Evolutionary conservation across 345 rosid species (phyloP), one percentile per base, ranked within the genome.

Genomic region (Ceriops tagal): DNA sequence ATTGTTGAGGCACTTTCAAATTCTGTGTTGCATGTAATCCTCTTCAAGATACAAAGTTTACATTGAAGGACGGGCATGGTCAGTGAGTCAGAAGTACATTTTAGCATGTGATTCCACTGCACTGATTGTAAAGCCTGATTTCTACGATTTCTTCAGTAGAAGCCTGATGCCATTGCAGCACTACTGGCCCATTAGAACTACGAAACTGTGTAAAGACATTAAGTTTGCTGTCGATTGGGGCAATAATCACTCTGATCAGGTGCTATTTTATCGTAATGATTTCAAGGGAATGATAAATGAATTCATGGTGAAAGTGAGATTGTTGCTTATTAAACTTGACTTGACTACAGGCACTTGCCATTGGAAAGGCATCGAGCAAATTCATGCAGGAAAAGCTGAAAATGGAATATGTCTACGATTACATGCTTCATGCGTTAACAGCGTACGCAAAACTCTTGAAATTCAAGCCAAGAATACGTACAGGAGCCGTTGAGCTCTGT

Each of bases 211-310:
- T 76, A 71, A 75, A 28, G 81, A 86, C 47, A 83, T 89, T 5
- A 88, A 87, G 70, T 79, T 78, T 64, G 93, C 96, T 0, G 97
- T 92, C 4, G 85, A 88, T 53, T 92, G 93, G 97, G 97, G 93
- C 64, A 89, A 88, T 66, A 69, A 27, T 49, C 81, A 82, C 71
- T 51, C 81, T 1, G 32, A 68, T 4, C 52, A 80, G 81, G 87
- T 76, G 31, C 28, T 6, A 43, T 43, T 43, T 13, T 43, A 15
- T 13, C 0, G 5, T 15, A 43, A 43, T 43, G 49, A 11, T 32
- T 52, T 1, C 37, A 51, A 5, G 63, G 53, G 32, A 10, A 58
- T 30, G 15, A 46, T 19, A 51, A 13, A 11, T 43, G 18, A 43
- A 43, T 43, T 43, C 4, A 13, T 43, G 1, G 4, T 13, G 49